Conservation (phyloP, 306 rosid genomes). For the Vachellia pachyceras region DNA sequence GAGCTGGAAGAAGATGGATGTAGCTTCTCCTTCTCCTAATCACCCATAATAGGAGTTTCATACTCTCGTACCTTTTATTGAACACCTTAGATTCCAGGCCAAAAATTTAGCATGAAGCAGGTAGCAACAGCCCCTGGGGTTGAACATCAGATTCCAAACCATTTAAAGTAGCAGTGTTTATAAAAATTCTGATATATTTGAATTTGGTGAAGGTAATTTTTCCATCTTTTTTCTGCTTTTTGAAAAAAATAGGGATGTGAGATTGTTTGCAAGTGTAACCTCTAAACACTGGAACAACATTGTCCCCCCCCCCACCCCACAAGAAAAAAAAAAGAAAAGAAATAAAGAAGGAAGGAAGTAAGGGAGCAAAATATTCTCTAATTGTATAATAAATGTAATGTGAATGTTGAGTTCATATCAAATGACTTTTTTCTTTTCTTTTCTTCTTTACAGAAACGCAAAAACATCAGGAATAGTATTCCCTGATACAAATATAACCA, state of each 20-base stretch:
- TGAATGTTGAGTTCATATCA: neutral
- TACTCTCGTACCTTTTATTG: neutral
- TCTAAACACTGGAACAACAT: no score
- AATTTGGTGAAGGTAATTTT: neutral
- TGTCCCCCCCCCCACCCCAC: no score
- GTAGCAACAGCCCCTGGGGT: no score
- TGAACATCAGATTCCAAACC: no score
- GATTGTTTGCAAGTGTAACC: neutral
- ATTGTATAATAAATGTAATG: neutral
- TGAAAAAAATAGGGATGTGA: neutral
- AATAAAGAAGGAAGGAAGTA: no score
- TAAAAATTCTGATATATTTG: neutral
- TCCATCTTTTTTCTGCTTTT: neutral
- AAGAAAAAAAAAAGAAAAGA: no score
- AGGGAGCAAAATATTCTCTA: neutral
- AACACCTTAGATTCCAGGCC: neutral
- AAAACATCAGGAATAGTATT: neutral
- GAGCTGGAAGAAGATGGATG: constrained; percentile 11
- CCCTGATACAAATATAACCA: neutral
- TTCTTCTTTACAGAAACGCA: neutral
- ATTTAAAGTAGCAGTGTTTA: neutral
- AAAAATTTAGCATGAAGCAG: no score
- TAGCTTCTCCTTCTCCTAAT: neutral
- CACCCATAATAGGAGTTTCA: neutral
- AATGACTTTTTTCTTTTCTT: neutral